Percentiles rank a stretch among this genome's conserved stretches.
These are phyloP conservation scores for Dryadomyces quercivorus DNA, from an alignment of 2,329 filamentous ascomycete species.

Conservation along the genomic window DNA sequence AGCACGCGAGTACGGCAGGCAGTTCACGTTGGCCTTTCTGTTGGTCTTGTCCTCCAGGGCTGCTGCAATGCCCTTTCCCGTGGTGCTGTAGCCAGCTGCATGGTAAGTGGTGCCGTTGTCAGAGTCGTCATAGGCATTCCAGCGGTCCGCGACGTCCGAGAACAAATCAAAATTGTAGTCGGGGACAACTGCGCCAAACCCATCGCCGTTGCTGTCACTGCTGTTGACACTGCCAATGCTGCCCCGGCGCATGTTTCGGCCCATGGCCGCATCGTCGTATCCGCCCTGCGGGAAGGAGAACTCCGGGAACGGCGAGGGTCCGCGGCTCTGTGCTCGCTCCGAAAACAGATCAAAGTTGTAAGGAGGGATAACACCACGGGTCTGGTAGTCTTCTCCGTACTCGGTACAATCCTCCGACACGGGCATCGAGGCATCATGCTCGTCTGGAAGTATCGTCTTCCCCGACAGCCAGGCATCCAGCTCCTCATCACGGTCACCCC, in stretches of 20 bases:
- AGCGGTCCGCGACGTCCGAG: slow-evolving; percentile 3
- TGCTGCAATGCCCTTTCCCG: too few species aligned
- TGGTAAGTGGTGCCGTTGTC: not conserved
- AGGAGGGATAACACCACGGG: slow-evolving; percentile 1
- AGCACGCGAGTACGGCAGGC: too few species aligned
- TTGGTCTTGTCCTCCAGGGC: not conserved
- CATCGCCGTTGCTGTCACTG: not conserved
- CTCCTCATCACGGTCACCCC: not conserved
- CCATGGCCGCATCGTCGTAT: not conserved
- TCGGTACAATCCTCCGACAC: not conserved
- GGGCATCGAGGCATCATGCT: not conserved
- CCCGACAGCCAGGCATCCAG: slow-evolving; percentile 2
- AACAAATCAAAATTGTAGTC: slow-evolving; percentile 10
- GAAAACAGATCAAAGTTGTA: slow-evolving; percentile 9
- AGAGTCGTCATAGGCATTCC: not conserved
- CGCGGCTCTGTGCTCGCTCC: not conserved
- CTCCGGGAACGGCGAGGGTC: not conserved
- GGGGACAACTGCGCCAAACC: not conserved
- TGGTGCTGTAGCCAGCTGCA: not conserved
- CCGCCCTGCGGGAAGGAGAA: not conserved
- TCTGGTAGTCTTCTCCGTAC: not conserved
- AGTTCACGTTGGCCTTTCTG: not conserved
- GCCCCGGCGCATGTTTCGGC: not conserved
- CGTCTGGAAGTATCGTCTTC: not conserved
- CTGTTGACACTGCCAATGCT: not conserved